Percentiles rank a stretch among this genome's conserved stretches.
These are phyloP conservation scores for Penicillium sp. DNA, from an alignment of 2,329 filamentous ascomycete species.

Conservation along the genomic window DNA sequence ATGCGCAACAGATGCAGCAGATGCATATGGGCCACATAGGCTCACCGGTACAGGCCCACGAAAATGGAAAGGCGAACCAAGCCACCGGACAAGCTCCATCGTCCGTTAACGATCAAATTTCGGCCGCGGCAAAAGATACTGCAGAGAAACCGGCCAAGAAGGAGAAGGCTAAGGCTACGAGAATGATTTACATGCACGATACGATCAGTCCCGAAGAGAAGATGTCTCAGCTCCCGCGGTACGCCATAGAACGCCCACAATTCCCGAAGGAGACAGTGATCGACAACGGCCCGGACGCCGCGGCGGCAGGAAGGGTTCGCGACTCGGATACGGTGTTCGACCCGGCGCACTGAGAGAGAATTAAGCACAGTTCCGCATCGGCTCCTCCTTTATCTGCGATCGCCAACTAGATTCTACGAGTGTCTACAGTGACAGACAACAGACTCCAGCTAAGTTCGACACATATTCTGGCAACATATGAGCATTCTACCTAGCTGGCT, in stretches of 20 bases:
- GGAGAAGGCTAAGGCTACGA: conserved; percentile 58
- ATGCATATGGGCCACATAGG: conserved; percentile 50
- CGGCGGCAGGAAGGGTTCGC: conserved; percentile 32
- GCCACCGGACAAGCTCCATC: conserved; percentile 30
- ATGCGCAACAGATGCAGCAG: conserved; percentile 52
- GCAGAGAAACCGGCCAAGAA: conserved; percentile 62
- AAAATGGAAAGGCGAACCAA: conserved; percentile 28
- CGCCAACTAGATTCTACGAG: background rate
- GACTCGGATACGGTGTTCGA: conserved; percentile 35
- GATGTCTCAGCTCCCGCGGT: conserved; percentile 73
- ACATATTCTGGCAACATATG: conserved; percentile 30
- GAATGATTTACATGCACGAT: conserved; percentile 76
- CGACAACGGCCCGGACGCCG: conserved; percentile 31
- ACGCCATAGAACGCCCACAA: conserved; percentile 58
- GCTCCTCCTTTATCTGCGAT: background rate
- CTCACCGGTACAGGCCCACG: conserved; percentile 26
- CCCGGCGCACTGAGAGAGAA: conserved; percentile 24
- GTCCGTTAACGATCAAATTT: conserved; percentile 51
- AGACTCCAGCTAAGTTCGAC: conserved; percentile 39
- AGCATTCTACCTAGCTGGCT: conserved; percentile 21
- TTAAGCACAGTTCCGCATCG: background rate
- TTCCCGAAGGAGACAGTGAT: conserved; percentile 34
- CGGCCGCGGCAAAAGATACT: conserved; percentile 43
- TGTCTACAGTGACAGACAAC: conserved; percentile 15
- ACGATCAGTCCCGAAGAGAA: conserved; percentile 81